Evolutionary conservation across 2,329 filamentous ascomycete genomes (phyloP), one percentile per base, ranked within the genome.

Genomic region (Tympanopsis confertula): DNA sequence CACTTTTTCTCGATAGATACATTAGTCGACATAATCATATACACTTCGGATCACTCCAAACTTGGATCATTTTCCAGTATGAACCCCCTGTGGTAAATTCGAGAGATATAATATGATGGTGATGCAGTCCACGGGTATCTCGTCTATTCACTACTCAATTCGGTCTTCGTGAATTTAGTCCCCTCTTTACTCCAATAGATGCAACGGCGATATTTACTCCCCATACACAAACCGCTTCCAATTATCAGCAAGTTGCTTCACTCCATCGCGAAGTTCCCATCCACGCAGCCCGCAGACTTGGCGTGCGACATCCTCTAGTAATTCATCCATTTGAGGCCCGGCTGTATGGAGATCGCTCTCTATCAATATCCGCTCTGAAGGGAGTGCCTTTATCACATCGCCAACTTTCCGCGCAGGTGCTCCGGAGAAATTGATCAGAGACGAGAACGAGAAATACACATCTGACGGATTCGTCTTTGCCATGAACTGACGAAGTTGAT

Each of bases 181-280:
- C n/a, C n/a, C n/a, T n/a, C n/a, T n/a, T n/a, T n/a, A n/a, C n/a
- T n/a, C n/a, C n/a, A n/a, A n/a, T n/a, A n/a, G n/a, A n/a, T n/a
- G n/a, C n/a, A n/a, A n/a, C n/a, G n/a, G n/a, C n/a, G n/a, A n/a
- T n/a, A n/a, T n/a, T n/a, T n/a, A n/a, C 30, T 33, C 10, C 30
- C 30, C 30, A 33, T 13, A 33, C 30, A 33, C 30, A 33, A 33
- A 33, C 15, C 30, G 7, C 15, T 17, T 33, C 30, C 30, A 33
- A 18, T 33, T 33, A 10, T 33, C 30, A 7, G 10, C 30, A 10
- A 33, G 15, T 17, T 15, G 7, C 15, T 33, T 13, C 7, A 33
- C 30, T 15, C 30, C 30, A 10, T 33, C 12, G 7, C 17, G 10
- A 7, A 33, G 17, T 7, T 7, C 12, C 30, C 30, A 33, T 7